These are phyloP conservation scores for Candida succiphila DNA, from an alignment of 805 yeast genomes.

Conservation along the genomic window DNA sequence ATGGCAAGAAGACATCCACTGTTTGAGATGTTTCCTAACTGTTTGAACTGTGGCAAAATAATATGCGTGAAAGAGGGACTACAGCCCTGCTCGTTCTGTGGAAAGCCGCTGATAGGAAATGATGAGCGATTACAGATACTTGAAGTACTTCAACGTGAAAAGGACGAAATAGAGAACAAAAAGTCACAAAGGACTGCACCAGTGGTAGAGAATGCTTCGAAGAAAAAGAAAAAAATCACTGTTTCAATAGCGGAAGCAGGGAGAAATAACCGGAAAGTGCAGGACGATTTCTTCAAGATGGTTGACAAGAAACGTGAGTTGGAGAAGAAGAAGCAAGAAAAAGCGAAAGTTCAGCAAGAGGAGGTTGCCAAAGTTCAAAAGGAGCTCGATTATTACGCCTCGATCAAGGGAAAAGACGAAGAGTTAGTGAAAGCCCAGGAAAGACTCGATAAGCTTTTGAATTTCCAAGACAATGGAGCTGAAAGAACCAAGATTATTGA, in stretches of 20 bases:
- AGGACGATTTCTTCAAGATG: slow-evolving; percentile 51
- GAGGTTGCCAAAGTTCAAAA: slow-evolving; percentile 30
- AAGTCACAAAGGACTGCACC: slow-evolving; percentile 3
- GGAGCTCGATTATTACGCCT: slow-evolving; percentile 33
- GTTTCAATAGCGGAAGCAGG: slow-evolving; percentile 51
- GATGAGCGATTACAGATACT: slow-evolving; percentile 55
- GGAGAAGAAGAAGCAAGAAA: slow-evolving; percentile 22
- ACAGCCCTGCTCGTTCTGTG: slow-evolving; percentile 84
- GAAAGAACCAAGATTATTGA: slow-evolving; percentile 91
- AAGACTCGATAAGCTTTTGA: slow-evolving; percentile 60
- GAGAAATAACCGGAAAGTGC: slow-evolving; percentile 56
- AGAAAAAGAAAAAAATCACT: slow-evolving; percentile 39
- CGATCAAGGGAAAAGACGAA: slow-evolving; percentile 34
- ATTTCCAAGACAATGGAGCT: slow-evolving; percentile 78
- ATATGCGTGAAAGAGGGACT: slow-evolving; percentile 86
- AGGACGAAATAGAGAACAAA: slow-evolving; percentile 27
- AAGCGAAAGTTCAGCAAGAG: slow-evolving; percentile 26
- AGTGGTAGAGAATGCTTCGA: slow-evolving; percentile 9
- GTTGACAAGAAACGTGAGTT: slow-evolving; percentile 40
- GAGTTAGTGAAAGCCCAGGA: slow-evolving; percentile 64
- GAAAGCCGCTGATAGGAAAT: slow-evolving; percentile 48
- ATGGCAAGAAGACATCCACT: slow-evolving; percentile 85
- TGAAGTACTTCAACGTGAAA: slow-evolving; percentile 43
- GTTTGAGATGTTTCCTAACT: slow-evolving; percentile 85
- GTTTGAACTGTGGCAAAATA: slow-evolving; percentile 88